phyloP scores from a whole-genome alignment of 2,329 filamentous ascomycete species.

The Elsinoe ampelina region DNA sequence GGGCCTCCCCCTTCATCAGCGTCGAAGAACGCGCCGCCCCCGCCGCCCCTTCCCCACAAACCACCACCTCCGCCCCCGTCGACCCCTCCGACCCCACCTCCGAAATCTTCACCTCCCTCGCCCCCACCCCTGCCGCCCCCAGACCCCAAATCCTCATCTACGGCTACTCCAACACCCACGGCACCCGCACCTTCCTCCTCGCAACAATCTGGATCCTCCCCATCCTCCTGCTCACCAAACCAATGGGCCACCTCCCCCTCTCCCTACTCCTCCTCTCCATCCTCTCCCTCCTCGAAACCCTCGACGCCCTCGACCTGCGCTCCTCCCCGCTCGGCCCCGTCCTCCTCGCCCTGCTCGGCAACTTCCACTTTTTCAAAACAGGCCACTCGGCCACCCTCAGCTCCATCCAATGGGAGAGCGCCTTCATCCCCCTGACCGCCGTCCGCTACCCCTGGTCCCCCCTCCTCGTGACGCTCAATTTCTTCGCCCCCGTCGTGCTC shows the following conservation, averaged over 20 bases:
- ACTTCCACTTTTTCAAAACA: slow-evolving; percentile 95
- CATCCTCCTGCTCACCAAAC: slow-evolving; percentile 76
- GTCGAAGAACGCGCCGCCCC: slow-evolving; percentile 42
- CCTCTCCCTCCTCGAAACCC: slow-evolving; percentile 60
- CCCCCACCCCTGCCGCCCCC: slow-evolving; percentile 20
- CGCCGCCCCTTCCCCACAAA: not conserved
- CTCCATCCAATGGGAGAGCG: slow-evolving; percentile 91
- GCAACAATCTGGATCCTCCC: slow-evolving; percentile 68
- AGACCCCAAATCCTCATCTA: slow-evolving; percentile 58
- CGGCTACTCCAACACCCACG: slow-evolving; percentile 88
- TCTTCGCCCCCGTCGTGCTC: slow-evolving; percentile 80
- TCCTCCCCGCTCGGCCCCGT: slow-evolving; percentile 71
- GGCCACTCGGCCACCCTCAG: slow-evolving; percentile 84
- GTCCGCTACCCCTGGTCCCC: slow-evolving; percentile 87
- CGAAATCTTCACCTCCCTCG: slow-evolving; percentile 29
- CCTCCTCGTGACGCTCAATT: slow-evolving; percentile 72
- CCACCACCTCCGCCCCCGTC: slow-evolving; percentile 28
- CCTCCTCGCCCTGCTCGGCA: slow-evolving; percentile 77
- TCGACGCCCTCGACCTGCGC: slow-evolving; percentile 53
- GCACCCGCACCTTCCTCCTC: slow-evolving; percentile 78
- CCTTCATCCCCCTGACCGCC: slow-evolving; percentile 77
- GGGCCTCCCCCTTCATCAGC: slow-evolving; percentile 74
- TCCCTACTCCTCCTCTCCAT: slow-evolving; percentile 81
- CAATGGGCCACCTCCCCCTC: slow-evolving; percentile 82
- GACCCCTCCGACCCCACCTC: slow-evolving; percentile 25